Evolutionary conservation across 345 rosid species (phyloP).

Genomic region (Camelina neglecta): DNA sequence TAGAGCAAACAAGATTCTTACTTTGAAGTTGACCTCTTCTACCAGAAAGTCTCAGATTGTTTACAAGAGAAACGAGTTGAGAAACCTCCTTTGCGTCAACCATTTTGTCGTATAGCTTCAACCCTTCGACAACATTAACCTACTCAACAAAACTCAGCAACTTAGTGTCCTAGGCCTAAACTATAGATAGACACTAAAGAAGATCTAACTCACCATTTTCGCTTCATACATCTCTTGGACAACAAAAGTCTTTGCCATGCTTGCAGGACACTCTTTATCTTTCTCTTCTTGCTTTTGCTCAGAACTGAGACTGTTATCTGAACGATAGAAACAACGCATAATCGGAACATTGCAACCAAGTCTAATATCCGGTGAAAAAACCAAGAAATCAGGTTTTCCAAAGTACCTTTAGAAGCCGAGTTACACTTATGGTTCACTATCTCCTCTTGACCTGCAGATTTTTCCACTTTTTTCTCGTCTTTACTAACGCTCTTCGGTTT

Average conservation of each 20-base stretch:
- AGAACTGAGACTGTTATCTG: constrained; percentile 55
- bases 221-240: constrained; percentile 73
- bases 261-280: constrained; percentile 52
- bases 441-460: constrained; percentile 45
- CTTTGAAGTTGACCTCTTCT: constrained; percentile 83
- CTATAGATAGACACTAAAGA: constrained; percentile 20
- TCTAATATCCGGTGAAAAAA: not conserved
- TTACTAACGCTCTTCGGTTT: constrained; percentile 48
- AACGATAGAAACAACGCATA: constrained; percentile 9
- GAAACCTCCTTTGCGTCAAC: constrained; percentile 63
- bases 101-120: constrained; percentile 70
- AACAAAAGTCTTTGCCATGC: constrained; percentile 61
- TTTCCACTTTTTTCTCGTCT: constrained; percentile 38
- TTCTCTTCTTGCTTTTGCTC: constrained; percentile 50
- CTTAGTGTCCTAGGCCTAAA: not conserved
- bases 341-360: not conserved
- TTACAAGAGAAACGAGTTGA: constrained; percentile 68
- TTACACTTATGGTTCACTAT: constrained; percentile 45
- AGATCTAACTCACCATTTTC: constrained; percentile 57
- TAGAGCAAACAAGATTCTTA: constrained; percentile 45
- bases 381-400: not conserved
- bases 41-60: constrained; percentile 77
- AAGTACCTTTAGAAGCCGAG: constrained; percentile 57
- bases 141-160: constrained; percentile 36
- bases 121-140: constrained; percentile 96